Evolutionary conservation across 2,329 filamentous ascomycete species (phyloP).

Genomic region (Fusarium gaditjirri): DNA sequence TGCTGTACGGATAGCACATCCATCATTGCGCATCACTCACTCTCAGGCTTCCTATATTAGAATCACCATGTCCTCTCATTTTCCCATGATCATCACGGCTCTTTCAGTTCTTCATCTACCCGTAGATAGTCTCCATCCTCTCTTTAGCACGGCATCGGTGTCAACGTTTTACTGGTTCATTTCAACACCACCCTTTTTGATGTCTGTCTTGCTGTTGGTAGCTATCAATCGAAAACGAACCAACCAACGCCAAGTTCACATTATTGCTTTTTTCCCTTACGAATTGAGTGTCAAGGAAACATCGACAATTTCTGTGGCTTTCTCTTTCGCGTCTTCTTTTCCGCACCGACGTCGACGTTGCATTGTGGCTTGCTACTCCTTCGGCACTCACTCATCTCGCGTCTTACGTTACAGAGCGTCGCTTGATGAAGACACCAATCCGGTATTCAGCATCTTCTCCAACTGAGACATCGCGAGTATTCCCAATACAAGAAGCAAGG

Average conservation of each 20-base stretch:
- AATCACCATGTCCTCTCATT: not conserved
- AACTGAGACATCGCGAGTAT: constrained; percentile 14
- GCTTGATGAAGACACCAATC: constrained; percentile 21
- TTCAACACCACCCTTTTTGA: not conserved
- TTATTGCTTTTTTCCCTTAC: not conserved
- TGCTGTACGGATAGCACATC: not conserved
- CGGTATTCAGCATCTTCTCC: constrained; percentile 8
- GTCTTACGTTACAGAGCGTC: constrained; percentile 19
- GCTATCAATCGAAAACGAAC: constrained; percentile 7
- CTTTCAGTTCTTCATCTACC: not conserved
- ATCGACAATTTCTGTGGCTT: not conserved
- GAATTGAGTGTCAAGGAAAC: not conserved
- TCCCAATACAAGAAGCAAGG: not conserved
- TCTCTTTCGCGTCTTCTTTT: not conserved
- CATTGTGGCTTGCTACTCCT: constrained; percentile 20
- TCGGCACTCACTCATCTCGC: not conserved
- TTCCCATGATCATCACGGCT: not conserved
- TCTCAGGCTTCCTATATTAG: constrained; percentile 4
- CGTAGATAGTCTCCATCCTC: not conserved
- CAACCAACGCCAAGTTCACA: not conserved
- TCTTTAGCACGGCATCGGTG: not conserved
- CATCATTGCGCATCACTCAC: constrained; percentile 1
- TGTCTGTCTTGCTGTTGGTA: not conserved
- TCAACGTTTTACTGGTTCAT: not conserved
- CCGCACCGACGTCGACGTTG: constrained; percentile 4